Base-by-base conservation (phyloP, 805 yeast species). In the Kodamaea kakaduensis region DNA sequence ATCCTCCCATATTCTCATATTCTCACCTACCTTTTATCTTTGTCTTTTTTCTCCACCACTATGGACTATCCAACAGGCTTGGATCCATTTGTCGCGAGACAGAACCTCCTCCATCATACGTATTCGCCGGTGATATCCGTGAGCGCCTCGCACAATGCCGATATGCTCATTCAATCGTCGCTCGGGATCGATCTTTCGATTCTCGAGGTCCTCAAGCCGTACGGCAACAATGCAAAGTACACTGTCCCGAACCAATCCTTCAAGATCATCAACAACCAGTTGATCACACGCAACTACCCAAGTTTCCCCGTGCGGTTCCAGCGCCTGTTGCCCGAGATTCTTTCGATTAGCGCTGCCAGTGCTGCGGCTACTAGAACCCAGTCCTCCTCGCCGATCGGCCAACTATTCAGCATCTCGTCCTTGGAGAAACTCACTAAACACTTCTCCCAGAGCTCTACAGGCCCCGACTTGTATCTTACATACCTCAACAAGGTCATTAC, bases 301-400 rank as follows among this genome's bases (percentile, higher is more conserved):
- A 73, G 73, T 45, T 77, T 77, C 45, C 76, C 78, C 14, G 59
- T 82, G 20, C 61, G 84, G 31, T 81, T 81, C 47, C 68, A 65
- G 42, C 63, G 65, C 17, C 45, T 63, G 7, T 44, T 66, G 17
- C 64, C 66, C n/a, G 71, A 65, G 25, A 45, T 64, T 18, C 44
- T 65, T 31, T 54, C 65, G n/a, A 52, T 58, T 13, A 51, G 50
- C 22, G 49, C 42, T 34, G 55, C 55, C 5, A 34, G 47, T 5
- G 25, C 43, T 3, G 16, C 28, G 12, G 19, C 19, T 9, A n/a
- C 28, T 7, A 26, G 17, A 25, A 14, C 38, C 7, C 22, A 17
- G 17, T 8, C 34, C 13, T 17, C 34, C 9, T 26, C 29, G 15
- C 10, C 32, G 7, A 30, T 31, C 10, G 47, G 43, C 17, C 65